Conservation (phyloP, 1,284 basidiomycete species). For the Ganoderma lingzhi region DNA sequence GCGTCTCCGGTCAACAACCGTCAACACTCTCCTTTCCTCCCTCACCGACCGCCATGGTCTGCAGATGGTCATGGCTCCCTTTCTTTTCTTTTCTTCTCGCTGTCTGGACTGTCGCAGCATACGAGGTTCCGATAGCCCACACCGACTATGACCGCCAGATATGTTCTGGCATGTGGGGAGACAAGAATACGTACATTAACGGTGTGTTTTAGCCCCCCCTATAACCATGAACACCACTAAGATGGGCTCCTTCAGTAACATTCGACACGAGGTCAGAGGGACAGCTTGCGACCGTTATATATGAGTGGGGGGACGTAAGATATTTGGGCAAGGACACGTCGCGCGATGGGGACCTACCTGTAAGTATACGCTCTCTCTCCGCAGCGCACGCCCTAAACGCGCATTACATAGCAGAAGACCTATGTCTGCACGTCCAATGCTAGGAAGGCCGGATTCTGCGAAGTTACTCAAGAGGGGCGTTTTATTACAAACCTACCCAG, state of each 20-base stretch:
- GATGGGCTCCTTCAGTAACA: conserved; percentile 60
- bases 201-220: conserved; percentile 55
- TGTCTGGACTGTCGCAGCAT: conserved; percentile 49
- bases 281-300: conserved; percentile 94
- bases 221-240: background rate
- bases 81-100: conserved; percentile 32
- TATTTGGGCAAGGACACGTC: conserved; percentile 84
- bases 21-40: conserved; percentile 37
- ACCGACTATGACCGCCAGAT: conserved; percentile 87
- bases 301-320: conserved; percentile 91
- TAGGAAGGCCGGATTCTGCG: conserved; percentile 75
- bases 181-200: conserved; percentile 83
- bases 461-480: conserved; percentile 72
- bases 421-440: conserved; percentile 90
- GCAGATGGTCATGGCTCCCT: conserved; percentile 35
- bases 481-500: conserved; percentile 84
- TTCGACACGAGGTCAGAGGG: conserved; percentile 86
- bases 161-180: conserved; percentile 96
- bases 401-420: conserved; percentile 72
- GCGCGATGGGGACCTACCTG: conserved; percentile 69
- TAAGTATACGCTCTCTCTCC: conserved; percentile 49
- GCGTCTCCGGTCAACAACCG: conserved; percentile 35
- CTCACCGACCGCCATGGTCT: conserved; percentile 44
- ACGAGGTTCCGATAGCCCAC: conserved; percentile 72
- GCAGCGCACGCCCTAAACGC: conserved; percentile 24